These are phyloP conservation scores for Sphaerulina musiva DNA, from an alignment of 2,329 filamentous ascomycete species.

Conservation along the genomic window DNA sequence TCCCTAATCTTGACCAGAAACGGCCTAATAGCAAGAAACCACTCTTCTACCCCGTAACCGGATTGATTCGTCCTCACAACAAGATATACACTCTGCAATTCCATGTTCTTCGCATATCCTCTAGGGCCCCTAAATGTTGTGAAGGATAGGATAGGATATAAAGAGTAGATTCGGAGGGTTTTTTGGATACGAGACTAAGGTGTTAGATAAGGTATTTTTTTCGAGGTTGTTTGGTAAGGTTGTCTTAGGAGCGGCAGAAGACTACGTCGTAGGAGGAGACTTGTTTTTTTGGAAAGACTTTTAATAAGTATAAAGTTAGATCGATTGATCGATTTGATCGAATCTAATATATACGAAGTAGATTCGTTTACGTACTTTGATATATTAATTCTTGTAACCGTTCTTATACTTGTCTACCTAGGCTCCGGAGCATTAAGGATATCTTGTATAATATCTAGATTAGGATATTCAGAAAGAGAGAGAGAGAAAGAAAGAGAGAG, in stretches of 20 bases:
- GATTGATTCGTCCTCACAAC: conserved; percentile 53
- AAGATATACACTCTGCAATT: conserved; percentile 37
- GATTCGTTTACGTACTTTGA: conserved; percentile 44
- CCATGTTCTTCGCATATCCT: conserved; percentile 25
- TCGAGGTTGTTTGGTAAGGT: conserved; percentile 54
- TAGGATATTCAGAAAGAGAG: too few species aligned
- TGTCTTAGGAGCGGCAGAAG: conserved; percentile 58
- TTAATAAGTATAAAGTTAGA: too few species aligned
- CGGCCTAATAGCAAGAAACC: conserved; percentile 55
- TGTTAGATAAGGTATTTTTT: conserved; percentile 57
- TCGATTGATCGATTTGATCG: too few species aligned
- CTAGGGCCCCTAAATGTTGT: too few species aligned
- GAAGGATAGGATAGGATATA: too few species aligned
- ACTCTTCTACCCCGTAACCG: conserved; percentile 57
- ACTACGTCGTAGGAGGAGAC: conserved; percentile 64
- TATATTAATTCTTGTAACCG: conserved; percentile 43
- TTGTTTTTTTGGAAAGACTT: too few species aligned
- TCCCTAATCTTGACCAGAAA: conserved; percentile 53
- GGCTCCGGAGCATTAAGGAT: conserved; percentile 33
- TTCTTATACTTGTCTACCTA: conserved; percentile 25
- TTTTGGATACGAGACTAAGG: conserved; percentile 54
- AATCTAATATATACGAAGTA: neutral
- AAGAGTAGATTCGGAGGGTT: conserved; percentile 51
- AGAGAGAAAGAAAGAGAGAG: too few species aligned
- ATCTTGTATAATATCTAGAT: conserved; percentile 32